Evolutionary conservation across 1,284 basidiomycete genomes (phyloP), one percentile per base, ranked within the genome.

Genomic region (Porogramme epimiltina): DNA sequence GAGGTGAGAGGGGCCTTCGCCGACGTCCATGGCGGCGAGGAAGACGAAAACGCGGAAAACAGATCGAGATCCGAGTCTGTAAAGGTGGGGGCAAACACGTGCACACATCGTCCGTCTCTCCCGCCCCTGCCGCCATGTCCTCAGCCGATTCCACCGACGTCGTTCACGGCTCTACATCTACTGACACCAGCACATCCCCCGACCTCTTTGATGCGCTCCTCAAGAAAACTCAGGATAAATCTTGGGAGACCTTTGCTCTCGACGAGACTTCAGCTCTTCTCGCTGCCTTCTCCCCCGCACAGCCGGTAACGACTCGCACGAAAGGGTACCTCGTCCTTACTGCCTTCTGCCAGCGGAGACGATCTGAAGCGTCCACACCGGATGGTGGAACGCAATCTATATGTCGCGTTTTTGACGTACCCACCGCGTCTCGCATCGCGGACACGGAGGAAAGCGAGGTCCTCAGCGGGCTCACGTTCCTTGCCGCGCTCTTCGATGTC

Each of bases 401-500:
- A 38, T 70, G 68, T 44, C 73, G 70, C 41, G 62, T 73, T 11
- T 82, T 90, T 56, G 71, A 75, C 19, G 75, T 79, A 25, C 61
- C 72, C 0, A 66, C 85, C 26, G 53, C 75, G 2, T 67, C 71
- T 26, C 73, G 72, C 43, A 70, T 90, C 11, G 72, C 78, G 36
- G 83, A 85, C 45, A 77, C 78, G 4, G 72, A 76, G 33, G 84
- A 87, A 63, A 59, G 64, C 42, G 72, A 71, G 25, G 67, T 82
- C 23, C 67, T 85, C 18, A 70, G 71, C 13, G 81, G 80, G 5
- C 70, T 88, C 34, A 79, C 81, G 0, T 85, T 91, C 63, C 73
- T 92, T 41, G 73, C 78, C 13, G 87, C 87, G 0, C 70, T 93
- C 23, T 89, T 92, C 62, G 88, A 91, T 65, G 82, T 92, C 33